These are phyloP conservation scores for Falciphora oryzae DNA, from an alignment of 2,329 filamentous ascomycete species.

Conservation along the genomic window DNA sequence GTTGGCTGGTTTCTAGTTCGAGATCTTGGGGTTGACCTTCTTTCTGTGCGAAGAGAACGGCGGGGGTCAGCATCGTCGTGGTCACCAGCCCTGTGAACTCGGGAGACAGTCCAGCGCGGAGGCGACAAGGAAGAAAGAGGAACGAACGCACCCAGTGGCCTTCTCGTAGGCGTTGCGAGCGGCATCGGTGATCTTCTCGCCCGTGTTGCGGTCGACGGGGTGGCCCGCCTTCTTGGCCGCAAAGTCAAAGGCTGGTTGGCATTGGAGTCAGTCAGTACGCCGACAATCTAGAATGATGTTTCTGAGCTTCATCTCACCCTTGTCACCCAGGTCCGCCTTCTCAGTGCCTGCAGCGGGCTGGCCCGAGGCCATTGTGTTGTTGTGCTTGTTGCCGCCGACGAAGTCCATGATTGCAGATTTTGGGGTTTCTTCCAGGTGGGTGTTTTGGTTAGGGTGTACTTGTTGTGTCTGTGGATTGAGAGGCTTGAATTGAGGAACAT, in stretches of 20 bases:
- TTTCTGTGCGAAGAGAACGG: slow-evolving; percentile 21
- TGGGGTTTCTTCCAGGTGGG: not conserved
- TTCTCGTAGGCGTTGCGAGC: slow-evolving; percentile 31
- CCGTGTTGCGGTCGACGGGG: slow-evolving; percentile 16
- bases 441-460: not conserved
- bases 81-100: not conserved
- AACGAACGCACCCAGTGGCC: slow-evolving; percentile 27
- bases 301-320: slow-evolving; percentile 11
- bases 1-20: slow-evolving; percentile 16
- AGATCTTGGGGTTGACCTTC: slow-evolving; percentile 28
- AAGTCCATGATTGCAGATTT: slow-evolving; percentile 5
- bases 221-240: slow-evolving; percentile 22
- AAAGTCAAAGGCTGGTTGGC: slow-evolving; percentile 17
- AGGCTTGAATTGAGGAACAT: not conserved
- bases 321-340: slow-evolving; percentile 21
- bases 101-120: not conserved
- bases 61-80: not conserved
- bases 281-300: too few relatives aligned
- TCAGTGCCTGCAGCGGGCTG: slow-evolving; percentile 8
- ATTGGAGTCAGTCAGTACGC: not conserved
- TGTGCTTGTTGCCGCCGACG: slow-evolving; percentile 1
- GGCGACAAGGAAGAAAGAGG: not conserved
- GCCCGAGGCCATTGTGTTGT: not conserved
- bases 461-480: not conserved
- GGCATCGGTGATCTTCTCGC: slow-evolving; percentile 29